Evolutionary conservation across 805 yeast species (phyloP).

Genomic region (Peterozyma toletana): DNA sequence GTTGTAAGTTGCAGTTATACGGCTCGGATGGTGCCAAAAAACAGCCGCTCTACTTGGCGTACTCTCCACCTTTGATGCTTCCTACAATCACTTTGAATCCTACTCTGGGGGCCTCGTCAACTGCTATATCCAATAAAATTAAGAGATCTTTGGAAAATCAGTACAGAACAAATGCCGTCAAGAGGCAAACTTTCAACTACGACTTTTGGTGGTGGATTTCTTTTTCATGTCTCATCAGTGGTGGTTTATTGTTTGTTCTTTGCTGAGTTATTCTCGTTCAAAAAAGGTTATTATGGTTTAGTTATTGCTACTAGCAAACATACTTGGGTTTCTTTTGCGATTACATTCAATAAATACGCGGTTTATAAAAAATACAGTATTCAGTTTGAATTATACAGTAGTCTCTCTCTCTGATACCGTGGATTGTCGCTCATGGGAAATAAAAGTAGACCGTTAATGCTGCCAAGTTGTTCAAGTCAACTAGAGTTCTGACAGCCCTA

Average conservation of each 20-base stretch:
- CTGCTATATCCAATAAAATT: constrained; percentile 33
- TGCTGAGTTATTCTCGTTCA: neutral
- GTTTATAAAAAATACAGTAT: too few relatives aligned
- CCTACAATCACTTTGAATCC: constrained; percentile 93
- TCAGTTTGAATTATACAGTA: too few relatives aligned
- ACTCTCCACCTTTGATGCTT: constrained; percentile 92
- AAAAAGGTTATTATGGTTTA: too few relatives aligned
- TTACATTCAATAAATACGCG: too few relatives aligned
- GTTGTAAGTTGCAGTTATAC: constrained; percentile 65
- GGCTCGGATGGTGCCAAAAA: constrained; percentile 72
- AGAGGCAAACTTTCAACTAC: constrained; percentile 27
- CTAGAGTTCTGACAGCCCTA: too few relatives aligned
- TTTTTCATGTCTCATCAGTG: constrained; percentile 28
- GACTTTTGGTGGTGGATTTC: constrained; percentile 53
- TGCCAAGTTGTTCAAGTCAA: too few relatives aligned
- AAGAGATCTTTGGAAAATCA: constrained; percentile 76
- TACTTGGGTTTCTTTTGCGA: too few relatives aligned
- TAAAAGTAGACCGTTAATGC: too few relatives aligned
- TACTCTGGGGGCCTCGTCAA: constrained; percentile 36
- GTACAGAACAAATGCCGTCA: constrained; percentile 68
- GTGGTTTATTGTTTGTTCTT: constrained; percentile 13
- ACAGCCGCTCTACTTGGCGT: constrained; percentile 88
- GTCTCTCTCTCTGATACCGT: too few relatives aligned
- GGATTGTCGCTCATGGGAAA: too few relatives aligned
- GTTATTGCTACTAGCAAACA: too few relatives aligned